These are phyloP conservation scores for Austropuccinia psidii DNA, from an alignment of 1,284 basidiomycete species.

Conservation along the genomic window DNA sequence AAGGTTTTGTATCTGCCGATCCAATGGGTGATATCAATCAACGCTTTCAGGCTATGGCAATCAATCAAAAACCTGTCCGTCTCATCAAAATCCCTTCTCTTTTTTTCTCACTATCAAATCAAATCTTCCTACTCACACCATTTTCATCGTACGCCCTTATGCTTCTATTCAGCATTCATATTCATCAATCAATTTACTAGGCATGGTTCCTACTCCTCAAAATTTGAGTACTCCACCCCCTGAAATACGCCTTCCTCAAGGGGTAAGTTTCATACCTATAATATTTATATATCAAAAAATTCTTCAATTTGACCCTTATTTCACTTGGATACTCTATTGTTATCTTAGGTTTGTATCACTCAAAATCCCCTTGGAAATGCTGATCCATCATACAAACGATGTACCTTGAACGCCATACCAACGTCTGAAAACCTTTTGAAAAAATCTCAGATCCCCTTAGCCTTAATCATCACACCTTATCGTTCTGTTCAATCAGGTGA, in stretches of 20 bases:
- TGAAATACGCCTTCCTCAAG: constrained; percentile 30
- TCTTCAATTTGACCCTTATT: not conserved
- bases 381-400: constrained; percentile 85
- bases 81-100: not conserved
- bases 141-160: not conserved
- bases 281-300: not conserved
- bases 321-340: not conserved
- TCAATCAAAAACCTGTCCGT: constrained; percentile 30
- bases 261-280: constrained; percentile 1
- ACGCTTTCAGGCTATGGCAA: constrained; percentile 32
- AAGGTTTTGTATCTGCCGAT: not conserved
- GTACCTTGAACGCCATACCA: constrained; percentile 84
- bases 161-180: constrained; percentile 18
- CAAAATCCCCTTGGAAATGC: constrained; percentile 73
- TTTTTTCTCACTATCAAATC: not conserved
- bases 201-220: constrained; percentile 26
- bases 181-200: constrained; percentile 19
- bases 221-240: constrained; percentile 10
- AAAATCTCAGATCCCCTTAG: constrained; percentile 90
- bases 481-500: constrained; percentile 59
- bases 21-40: constrained; percentile 20
- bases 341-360: constrained; percentile 59
- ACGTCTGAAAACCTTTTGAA: constrained; percentile 81
- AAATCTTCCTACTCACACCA: not conserved
- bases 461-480: constrained; percentile 84